Percentiles rank a stretch among this genome's conserved stretches.
Evolutionary conservation across 2,329 filamentous ascomycete species (phyloP).

Genomic region (Xylaria hypoxylon): DNA sequence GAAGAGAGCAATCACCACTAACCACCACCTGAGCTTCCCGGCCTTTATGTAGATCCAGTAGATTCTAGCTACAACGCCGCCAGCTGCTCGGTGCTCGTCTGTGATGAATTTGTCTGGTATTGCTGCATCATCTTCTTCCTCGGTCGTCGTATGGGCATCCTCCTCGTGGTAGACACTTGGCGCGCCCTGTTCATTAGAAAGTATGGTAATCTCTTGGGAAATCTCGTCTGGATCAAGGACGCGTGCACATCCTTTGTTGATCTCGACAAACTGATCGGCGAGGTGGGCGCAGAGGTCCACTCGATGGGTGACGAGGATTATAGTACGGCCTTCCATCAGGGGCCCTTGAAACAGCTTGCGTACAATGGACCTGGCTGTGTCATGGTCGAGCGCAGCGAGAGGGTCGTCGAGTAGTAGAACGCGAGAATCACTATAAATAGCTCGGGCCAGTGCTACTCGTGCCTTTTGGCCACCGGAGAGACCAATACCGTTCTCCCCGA

Average conservation of each 20-base stretch:
- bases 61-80: slow-evolving; percentile 78
- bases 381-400: slow-evolving; percentile 71
- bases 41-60: slow-evolving; percentile 90
- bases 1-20: slow-evolving; percentile 71
- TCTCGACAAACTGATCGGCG: slow-evolving; percentile 78
- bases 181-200: slow-evolving; percentile 44
- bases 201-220: slow-evolving; percentile 54
- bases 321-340: slow-evolving; percentile 72
- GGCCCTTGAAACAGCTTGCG: slow-evolving; percentile 69
- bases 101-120: slow-evolving; percentile 81
- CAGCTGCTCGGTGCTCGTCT: slow-evolving; percentile 79
- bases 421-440: slow-evolving; percentile 68
- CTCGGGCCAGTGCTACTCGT: slow-evolving; percentile 71
- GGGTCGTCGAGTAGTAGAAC: slow-evolving; percentile 72
- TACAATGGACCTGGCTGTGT: slow-evolving; percentile 72
- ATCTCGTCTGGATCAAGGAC: slow-evolving; percentile 61
- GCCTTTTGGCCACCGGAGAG: slow-evolving; percentile 73
- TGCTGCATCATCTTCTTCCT: slow-evolving; percentile 61
- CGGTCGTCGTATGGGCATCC: slow-evolving; percentile 44
- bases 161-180: slow-evolving; percentile 49
- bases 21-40: slow-evolving; percentile 81
- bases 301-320: slow-evolving; percentile 83
- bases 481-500: slow-evolving; percentile 72
- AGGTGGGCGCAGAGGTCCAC: slow-evolving; percentile 81
- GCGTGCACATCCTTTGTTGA: slow-evolving; percentile 69